These are phyloP conservation scores for Dittrichia graveolens DNA, from an alignment of 129 eudicot genomes.

Conservation along the genomic window DNA sequence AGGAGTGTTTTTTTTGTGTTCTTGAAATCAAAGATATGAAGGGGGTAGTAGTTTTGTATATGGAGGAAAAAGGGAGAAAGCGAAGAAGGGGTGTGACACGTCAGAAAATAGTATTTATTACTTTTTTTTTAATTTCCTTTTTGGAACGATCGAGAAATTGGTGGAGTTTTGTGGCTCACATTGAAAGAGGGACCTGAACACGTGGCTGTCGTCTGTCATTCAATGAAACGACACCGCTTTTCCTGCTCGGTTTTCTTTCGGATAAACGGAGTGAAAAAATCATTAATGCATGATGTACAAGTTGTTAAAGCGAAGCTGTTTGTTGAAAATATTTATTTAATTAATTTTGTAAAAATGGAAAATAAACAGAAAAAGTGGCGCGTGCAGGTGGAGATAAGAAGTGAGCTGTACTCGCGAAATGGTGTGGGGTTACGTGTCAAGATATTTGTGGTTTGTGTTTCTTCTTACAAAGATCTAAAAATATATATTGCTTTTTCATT, in stretches of 20 bases:
- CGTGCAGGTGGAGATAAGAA: conserved; percentile 37
- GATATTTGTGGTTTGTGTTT: conserved; percentile 32
- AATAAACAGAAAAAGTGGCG: conserved; percentile 27
- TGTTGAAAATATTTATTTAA: background rate
- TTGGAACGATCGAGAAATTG: conserved; percentile 55
- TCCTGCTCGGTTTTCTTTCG: conserved; percentile 19
- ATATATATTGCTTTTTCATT: conserved; percentile 13
- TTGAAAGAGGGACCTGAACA: conserved; percentile 49
- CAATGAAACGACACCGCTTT: conserved; percentile 38
- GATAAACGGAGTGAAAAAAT: conserved; percentile 1
- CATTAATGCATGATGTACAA: background rate
- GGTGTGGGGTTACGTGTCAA: conserved; percentile 37
- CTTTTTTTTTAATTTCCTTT: background rate
- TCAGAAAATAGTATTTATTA: conserved; percentile 22
- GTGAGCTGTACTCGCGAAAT: conserved; percentile 30
- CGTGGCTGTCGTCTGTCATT: conserved; percentile 51
- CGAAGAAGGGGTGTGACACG: conserved; percentile 50
- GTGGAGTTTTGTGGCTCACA: conserved; percentile 69
- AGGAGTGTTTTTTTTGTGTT: conserved; percentile 16
- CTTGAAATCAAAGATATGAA: conserved; percentile 27
- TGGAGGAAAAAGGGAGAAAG: conserved; percentile 38
- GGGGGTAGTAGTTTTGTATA: conserved; percentile 29
- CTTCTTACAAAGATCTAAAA: conserved; percentile 32
- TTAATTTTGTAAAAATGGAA: background rate
- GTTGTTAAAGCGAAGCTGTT: background rate